Base-by-base conservation (phyloP, 805 yeast species). In the Myxozyma neotropica region DNA sequence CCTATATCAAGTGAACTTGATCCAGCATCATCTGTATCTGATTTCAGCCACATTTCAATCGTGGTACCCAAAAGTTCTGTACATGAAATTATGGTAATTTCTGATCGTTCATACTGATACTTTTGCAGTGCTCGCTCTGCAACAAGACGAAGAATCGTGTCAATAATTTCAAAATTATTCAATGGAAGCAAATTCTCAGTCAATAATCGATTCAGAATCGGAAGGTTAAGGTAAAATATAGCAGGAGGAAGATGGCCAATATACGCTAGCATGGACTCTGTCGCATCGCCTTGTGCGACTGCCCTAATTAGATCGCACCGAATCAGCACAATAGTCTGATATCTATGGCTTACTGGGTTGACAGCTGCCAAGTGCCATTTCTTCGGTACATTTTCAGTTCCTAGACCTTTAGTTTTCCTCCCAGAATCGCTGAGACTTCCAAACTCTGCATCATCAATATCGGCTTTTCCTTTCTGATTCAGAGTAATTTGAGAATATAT, bases 91-190 rank as follows among this genome's bases (percentile, higher is more conserved):
- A 53, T 36, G 7, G 56, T 27, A 12, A 56, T 33, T 38, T 62
- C 66, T 5, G 64, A 52, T 19, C 66, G 48, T 44, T 62, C 66
- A 31, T 47, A 62, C 19, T 59, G 58, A 40, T 62, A 57, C 12
- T 44, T 44, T 15, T 39, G 43, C 27, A 42, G 53, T 19, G 26
- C 33, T 17, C 55, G 3, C 24, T 52, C 45, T 12, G 53, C 59
- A 27, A 54, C 29, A 23, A 58, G 48, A 4, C 55, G 61, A 31
- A 53, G 26, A 3, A 40, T 2, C 13, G 29, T 23, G 17, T 57
- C 50, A 19, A 44, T 17, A 13, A 24, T 35, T 7, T 43, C 35
- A n/a, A 13, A 35, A 17, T 17, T 27, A 12, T 45, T 26, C 4
- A 13, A 17, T 4, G 33, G 19, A 12, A 43, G 12, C n/a, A 53